Base-by-base conservation (phyloP, 2,329 filamentous ascomycete genomes). In the Pseudogymnoascus sp. region DNA sequence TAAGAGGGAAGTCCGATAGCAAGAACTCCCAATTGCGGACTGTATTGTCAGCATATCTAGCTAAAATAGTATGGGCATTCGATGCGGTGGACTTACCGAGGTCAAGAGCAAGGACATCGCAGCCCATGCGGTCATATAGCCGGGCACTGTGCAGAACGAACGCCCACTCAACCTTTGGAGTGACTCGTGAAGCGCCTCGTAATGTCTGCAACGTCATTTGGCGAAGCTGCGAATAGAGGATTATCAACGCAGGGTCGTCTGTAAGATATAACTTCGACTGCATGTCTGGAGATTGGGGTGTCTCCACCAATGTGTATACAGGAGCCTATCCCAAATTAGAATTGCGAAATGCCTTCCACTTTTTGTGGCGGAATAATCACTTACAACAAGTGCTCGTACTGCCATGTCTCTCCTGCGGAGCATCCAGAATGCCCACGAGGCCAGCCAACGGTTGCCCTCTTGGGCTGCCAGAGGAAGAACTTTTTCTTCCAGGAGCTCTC, bases 371-470 rank as follows among this genome's bases (percentile, higher is more conserved):
- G 18, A 57, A 15, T 53, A 18, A 37, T 30, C 25, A 71, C 86
- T 78, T 75, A 91, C 88, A 67, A 96, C 88, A 3, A 99, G 78
- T 6, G 88, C 85, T 59, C 90, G 84, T 6, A 97, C 91, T 5
- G 93, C 89, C 79, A 91, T 89, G 66, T 95, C 89, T 63, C 87
- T 84, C 64, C 89, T 83, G 37, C 85, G 85, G 4, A 97, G 80
- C 81, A 96, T 90, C 88, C 91, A 96, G 71, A 96, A 96, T 2
- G 90, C 90, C 94, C 94, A 99, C 0, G 89, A 94, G 9, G 92
- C 90, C 62, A 96, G 83, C 93, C 94, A 99, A 62, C 93, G 82
- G 70, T 99, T 93, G 2, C 91, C 91, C 65, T 93, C 86, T 39
- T 85, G 81, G 0, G 89, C 85, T 15, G 94, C 94, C 64, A 89